Evolutionary conservation across 805 yeast genomes (phyloP).

Genomic region (Candida corydali): DNA sequence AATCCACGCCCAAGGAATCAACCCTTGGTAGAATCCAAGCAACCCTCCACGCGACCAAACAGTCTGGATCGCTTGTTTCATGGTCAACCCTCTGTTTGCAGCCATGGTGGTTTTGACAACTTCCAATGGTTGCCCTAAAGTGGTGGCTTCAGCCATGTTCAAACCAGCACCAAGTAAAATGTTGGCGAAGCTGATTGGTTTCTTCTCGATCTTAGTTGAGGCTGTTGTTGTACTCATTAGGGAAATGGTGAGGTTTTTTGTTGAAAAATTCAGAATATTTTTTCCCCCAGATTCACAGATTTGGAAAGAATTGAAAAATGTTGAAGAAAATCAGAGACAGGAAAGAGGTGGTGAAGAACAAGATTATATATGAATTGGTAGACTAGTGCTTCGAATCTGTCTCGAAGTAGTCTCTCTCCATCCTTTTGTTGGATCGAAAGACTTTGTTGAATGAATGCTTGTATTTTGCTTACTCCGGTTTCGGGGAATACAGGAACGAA

Average conservation of each 20-base stretch:
- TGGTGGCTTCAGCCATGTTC: conserved; percentile 87
- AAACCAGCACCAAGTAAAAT: conserved; percentile 90
- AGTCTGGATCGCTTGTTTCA: conserved; percentile 62
- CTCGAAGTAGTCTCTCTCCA: too few relatives aligned
- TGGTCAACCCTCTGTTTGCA: conserved; percentile 75
- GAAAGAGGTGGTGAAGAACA: too few relatives aligned
- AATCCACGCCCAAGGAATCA: conserved; percentile 99
- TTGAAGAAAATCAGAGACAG: too few relatives aligned
- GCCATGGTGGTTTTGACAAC: conserved; percentile 98
- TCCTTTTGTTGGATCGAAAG: too few relatives aligned
- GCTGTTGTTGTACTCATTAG: not conserved
- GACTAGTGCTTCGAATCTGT: too few relatives aligned
- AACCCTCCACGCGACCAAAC: conserved; percentile 95
- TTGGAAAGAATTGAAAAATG: too few relatives aligned
- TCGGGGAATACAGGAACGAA: too few relatives aligned
- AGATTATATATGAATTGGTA: too few relatives aligned
- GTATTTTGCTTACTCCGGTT: too few relatives aligned
- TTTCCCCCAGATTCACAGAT: too few relatives aligned
- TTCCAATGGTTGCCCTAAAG: conserved; percentile 95
- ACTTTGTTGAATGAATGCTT: too few relatives aligned
- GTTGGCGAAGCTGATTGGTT: conserved; percentile 84
- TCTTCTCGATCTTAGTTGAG: conserved; percentile 52
- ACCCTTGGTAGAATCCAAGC: conserved; percentile 91
- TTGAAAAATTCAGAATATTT: too few relatives aligned
- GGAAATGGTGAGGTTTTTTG: not conserved